A percentile compares a stretch with the other conserved stretches of the same genome.
phyloP scores from a whole-genome alignment of 768 basidiomycete species.

The Amanita inopinata region DNA sequence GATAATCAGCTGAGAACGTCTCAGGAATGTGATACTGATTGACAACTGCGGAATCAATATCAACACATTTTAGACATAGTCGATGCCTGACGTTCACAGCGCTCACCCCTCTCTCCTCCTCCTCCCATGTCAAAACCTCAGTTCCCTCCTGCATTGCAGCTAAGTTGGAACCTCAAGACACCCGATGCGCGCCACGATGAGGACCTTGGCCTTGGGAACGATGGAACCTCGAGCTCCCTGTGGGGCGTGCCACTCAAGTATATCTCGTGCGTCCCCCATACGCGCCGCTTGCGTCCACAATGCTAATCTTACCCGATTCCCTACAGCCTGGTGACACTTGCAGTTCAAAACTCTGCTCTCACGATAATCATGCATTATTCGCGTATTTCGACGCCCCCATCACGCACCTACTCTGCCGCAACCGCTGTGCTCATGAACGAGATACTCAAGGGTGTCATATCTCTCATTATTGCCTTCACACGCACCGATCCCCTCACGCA shows the following conservation, averaged over 20 bases:
- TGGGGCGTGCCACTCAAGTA: slow-evolving; percentile 73
- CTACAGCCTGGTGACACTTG: slow-evolving; percentile 67
- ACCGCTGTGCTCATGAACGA: slow-evolving; percentile 92
- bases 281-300: not conserved
- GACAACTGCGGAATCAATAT: slow-evolving; percentile 13
- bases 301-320: slow-evolving; percentile 2
- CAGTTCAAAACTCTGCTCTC: slow-evolving; percentile 84
- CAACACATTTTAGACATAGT: not conserved
- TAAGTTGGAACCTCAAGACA: slow-evolving; percentile 20
- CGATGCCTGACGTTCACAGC: not conserved
- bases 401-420: slow-evolving; percentile 82
- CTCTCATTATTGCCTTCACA: slow-evolving; percentile 72
- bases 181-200: slow-evolving; percentile 27
- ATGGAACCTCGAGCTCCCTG: slow-evolving; percentile 28
- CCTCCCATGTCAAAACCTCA: slow-evolving; percentile 12
- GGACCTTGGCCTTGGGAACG: slow-evolving; percentile 30
- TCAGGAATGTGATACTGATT: slow-evolving; percentile 4
- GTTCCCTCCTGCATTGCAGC: slow-evolving; percentile 17
- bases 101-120: slow-evolving; percentile 4
- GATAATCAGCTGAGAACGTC: slow-evolving; percentile 3
- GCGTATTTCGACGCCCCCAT: slow-evolving; percentile 67
- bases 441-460: slow-evolving; percentile 85
- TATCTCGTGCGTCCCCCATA: slow-evolving; percentile 52
- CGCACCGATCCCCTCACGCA: slow-evolving; percentile 36
- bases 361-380: slow-evolving; percentile 98